These are phyloP conservation scores for Lactarius tabidus DNA, from an alignment of 768 basidiomycete genomes.

Conservation along the genomic window DNA sequence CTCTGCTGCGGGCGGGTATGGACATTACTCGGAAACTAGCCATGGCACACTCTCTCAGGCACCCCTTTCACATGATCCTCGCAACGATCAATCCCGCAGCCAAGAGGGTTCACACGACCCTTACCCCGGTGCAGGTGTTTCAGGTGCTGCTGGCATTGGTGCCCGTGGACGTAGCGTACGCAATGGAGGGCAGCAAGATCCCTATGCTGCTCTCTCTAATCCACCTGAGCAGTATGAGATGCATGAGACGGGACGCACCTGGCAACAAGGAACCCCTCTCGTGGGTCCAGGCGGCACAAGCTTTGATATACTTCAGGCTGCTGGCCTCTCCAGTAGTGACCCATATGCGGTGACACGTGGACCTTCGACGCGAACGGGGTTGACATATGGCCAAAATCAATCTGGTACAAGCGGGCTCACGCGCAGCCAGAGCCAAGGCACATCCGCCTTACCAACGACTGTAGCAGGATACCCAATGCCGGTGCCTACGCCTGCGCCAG, in stretches of 20 bases:
- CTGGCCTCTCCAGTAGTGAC: slow-evolving; percentile 19
- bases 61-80: slow-evolving; percentile 32
- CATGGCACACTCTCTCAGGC: slow-evolving; percentile 56
- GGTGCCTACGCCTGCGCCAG: slow-evolving; percentile 3
- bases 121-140: slow-evolving; percentile 28
- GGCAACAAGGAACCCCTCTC: slow-evolving; percentile 8
- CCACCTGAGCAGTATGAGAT: slow-evolving; percentile 28
- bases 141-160: slow-evolving; percentile 35
- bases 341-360: slow-evolving; percentile 24
- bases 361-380: slow-evolving; percentile 13
- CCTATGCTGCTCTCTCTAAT: slow-evolving; percentile 40
- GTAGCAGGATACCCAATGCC: slow-evolving; percentile 5
- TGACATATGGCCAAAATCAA: background rate
- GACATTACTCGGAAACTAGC: slow-evolving; percentile 45
- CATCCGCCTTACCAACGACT: slow-evolving; percentile 20
- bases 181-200: slow-evolving; percentile 32
- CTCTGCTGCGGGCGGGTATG: slow-evolving; percentile 29
- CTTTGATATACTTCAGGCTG: slow-evolving; percentile 23
- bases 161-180: slow-evolving; percentile 34
- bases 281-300: background rate
- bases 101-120: slow-evolving; percentile 37
- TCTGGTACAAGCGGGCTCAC: slow-evolving; percentile 8
- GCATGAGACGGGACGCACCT: slow-evolving; percentile 24
- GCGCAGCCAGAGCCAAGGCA: slow-evolving; percentile 25
- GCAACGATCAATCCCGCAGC: slow-evolving; percentile 45